Conservation (phyloP, 2,329 filamentous ascomycete genomes). For the Scedosporium boydii region DNA sequence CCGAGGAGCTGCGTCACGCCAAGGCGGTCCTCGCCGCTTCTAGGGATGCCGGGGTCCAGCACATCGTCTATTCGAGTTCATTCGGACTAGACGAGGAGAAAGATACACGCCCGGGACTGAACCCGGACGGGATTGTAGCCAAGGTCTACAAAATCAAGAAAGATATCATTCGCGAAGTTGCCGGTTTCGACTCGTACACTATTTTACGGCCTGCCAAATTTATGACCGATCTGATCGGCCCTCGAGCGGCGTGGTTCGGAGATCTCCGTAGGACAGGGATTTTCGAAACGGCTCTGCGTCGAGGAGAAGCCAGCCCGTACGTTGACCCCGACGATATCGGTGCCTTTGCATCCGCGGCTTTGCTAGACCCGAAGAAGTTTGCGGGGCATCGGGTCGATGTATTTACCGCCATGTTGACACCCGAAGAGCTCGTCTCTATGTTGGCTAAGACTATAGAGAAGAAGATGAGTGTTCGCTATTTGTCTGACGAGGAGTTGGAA, state of each 20-base stretch:
- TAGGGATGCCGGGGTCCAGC: slow-evolving; percentile 24
- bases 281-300: slow-evolving; percentile 24
- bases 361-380: slow-evolving; percentile 31
- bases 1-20: slow-evolving; percentile 19
- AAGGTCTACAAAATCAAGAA: slow-evolving; percentile 27
- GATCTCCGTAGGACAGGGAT: slow-evolving; percentile 24
- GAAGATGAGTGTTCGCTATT: slow-evolving; percentile 24
- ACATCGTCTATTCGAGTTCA: slow-evolving; percentile 26
- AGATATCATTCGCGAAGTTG: slow-evolving; percentile 28
- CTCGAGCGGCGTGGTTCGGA: background rate
- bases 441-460: slow-evolving; percentile 24
- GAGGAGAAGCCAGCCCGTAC: slow-evolving; percentile 33
- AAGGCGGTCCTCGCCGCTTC: slow-evolving; percentile 24
- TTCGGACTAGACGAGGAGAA: slow-evolving; percentile 21
- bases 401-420: slow-evolving; percentile 27
- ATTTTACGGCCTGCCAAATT: slow-evolving; percentile 41
- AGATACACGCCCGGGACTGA: slow-evolving; percentile 10
- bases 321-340: slow-evolving; percentile 44
- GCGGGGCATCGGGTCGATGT: slow-evolving; percentile 27
- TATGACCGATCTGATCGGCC: slow-evolving; percentile 37
- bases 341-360: slow-evolving; percentile 30
- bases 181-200: slow-evolving; percentile 32
- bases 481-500: slow-evolving; percentile 31
- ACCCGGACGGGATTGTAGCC: slow-evolving; percentile 18
- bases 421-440: slow-evolving; percentile 24